Base-by-base conservation (phyloP, 164 flowering plant species). In the Nelumbo lutea region DNA sequence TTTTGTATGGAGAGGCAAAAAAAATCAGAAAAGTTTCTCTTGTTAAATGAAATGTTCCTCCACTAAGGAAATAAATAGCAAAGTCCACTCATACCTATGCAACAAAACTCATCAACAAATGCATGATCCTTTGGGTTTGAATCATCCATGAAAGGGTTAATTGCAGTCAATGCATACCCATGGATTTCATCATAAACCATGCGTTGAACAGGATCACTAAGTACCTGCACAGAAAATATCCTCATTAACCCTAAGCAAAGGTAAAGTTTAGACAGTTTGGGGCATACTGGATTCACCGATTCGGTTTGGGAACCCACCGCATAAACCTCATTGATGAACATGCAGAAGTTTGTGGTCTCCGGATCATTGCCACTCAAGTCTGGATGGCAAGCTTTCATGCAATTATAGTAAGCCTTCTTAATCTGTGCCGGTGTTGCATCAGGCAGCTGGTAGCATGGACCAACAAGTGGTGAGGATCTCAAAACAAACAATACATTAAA, bases 351-450 rank as follows among this genome's bases (percentile, higher is more conserved):
- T 15, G 86, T 91, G 2, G 87, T 87, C 59, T 94, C 96, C 8
- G 83, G 84, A 81, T 94, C 90, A 79, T 91, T 61, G 43, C 98
- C 97, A 66, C 96, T 94, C 81, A 94, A 79, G 72, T 94, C 98
- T 11, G 98, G 98, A 84, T 94, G 98, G 71, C 97, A 94, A 56
- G 87, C 78, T 81, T 94, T 94, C 98, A 94, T 94, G 79, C 98
- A 94, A 74, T 79, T 90, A 65, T 91, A 88, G 70, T 91, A 94
- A 9, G 97, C 97, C 73, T 88, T 94, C 84, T 90, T 94, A 44
- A 94, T 89, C 79, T 94, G 86, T 64, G 66, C 86, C 4, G 89
- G 90, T 39, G 95, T 88, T 57, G 98, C 98, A 85, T 94, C 96
- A 40, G 98, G 96, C 75, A 89, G 87, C 97, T 94, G 80, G 15